phyloP scores from a whole-genome alignment of 371 early-diverging fungal genomes.

The Capillidium heterosporum region DNA sequence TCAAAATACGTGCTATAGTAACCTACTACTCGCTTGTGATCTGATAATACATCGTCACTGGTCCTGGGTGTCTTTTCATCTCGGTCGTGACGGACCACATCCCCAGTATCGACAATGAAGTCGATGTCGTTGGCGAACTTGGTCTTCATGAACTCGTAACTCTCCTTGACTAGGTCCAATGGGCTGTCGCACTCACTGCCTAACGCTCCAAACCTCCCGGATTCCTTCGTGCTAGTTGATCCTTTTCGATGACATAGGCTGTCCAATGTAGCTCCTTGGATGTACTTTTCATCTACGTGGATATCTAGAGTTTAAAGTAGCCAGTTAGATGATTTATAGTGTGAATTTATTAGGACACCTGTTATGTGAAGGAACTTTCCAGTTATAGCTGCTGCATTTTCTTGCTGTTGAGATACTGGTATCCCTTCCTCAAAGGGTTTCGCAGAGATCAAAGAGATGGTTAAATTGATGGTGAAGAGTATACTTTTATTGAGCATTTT shows the following conservation, averaged over 20 bases:
- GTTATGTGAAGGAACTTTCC: not conserved
- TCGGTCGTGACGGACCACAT: conserved; percentile 22
- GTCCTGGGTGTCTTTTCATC: conserved; percentile 15
- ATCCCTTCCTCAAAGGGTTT: too few relatives aligned
- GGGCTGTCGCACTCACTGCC: conserved; percentile 1
- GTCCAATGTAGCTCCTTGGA: not conserved
- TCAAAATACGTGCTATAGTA: conserved; percentile 15
- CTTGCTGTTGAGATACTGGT: too few relatives aligned
- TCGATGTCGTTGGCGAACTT: conserved; percentile 12
- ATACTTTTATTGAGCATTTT: too few relatives aligned
- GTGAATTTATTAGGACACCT: not conserved
- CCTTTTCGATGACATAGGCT: conserved; percentile 5
- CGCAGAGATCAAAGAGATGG: too few relatives aligned
- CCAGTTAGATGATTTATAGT: not conserved
- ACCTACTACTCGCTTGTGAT: conserved; percentile 14
- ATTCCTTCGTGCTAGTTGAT: not conserved
- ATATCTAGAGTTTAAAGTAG: not conserved
- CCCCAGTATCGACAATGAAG: conserved; percentile 28
- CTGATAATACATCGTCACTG: conserved; percentile 12
- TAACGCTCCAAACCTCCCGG: not conserved
- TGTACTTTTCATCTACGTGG: not conserved
- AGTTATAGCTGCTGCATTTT: not conserved
- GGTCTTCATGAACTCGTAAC: not conserved
- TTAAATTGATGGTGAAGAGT: too few relatives aligned
- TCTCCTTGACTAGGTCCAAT: not conserved